Base-by-base conservation (phyloP, 371 early-diverging fungal species). In the Zychaea mexicana region DNA sequence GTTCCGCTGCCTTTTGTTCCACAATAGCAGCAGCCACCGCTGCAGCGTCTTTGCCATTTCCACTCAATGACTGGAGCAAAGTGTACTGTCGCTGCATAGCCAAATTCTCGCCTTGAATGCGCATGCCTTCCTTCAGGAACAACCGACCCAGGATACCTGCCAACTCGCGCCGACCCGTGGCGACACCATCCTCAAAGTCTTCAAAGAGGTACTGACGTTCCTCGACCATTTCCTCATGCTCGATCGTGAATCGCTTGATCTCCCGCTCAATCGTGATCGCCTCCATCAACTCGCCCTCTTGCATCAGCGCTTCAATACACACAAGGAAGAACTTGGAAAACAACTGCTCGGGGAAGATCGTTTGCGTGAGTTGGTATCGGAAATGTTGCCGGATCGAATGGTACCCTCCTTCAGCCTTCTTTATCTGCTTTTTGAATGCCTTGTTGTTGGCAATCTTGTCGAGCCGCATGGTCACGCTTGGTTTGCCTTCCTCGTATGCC, bases 41-140 rank as follows among this genome's bases (percentile, higher is more conserved):
- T 12, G 42, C 15, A 17, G 15, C 42, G 15, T 15, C 42, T 42
- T 52, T 17, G 13, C 76, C 69, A 22, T 52, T 17, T 6, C 76
- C 69, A 22, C 82, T 81, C 42, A 82, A 76, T 12, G 81, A 79
- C 33, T 87, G 81, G 10, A 91, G 72, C 33, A 91, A 76, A 47
- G 77, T 76, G 45, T 83, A 80, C 55, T 90, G 88, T 46, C 89
- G 88, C 64, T 88, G 82, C 64, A 86, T 68, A 2, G 91, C 88
- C 13, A 88, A 78, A 58, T 82, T 85, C 59, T 87, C 85, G 27
- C 88, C 90, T 58, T 88, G 83, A 4, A 88, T 83, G 3, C 90
- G 77, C 67, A 86, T 84, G 5, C 88, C 90, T 66, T 91, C 91
- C 33, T 85, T 85, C 58, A 91, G 79, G 74, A 89, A 86, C 64